phyloP scores from a whole-genome alignment of 352 stramenopile genomes.

The Phytopythium sindhum region DNA sequence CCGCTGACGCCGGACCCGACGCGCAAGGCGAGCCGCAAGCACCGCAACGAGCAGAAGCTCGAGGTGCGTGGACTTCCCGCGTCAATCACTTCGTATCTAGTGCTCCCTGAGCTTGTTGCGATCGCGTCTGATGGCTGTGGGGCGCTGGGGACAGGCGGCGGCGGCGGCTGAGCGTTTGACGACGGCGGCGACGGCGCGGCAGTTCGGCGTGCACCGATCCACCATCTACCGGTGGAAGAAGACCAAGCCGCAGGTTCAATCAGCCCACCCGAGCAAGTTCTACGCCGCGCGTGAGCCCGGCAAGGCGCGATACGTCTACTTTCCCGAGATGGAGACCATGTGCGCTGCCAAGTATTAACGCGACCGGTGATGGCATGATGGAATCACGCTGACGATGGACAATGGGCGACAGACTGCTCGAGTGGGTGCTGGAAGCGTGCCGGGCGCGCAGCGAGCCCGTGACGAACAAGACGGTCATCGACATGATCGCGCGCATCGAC shows the following conservation, averaged over 20 bases:
- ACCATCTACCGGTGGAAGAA: conserved; percentile 3
- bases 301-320: not conserved
- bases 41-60: conserved; percentile 1
- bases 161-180: not conserved
- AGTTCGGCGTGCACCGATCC: not conserved
- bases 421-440: not conserved
- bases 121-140: not conserved
- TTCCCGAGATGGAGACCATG: not conserved
- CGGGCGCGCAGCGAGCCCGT: not conserved
- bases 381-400: not conserved
- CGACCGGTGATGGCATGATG: too few relatives aligned
- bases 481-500: conserved; percentile 1
- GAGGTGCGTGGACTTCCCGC: not conserved
- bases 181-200: not conserved
- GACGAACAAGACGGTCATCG: not conserved
- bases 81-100: not conserved
- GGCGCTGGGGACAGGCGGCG: not conserved
- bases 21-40: not conserved
- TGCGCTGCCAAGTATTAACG: too few relatives aligned
- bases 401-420: not conserved
- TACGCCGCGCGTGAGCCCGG: not conserved
- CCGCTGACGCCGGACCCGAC: too few relatives aligned
- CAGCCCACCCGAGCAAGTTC: not conserved
- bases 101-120: not conserved
- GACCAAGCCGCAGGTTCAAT: not conserved